Evolutionary conservation across 2,329 filamentous ascomycete species (phyloP).

Genomic region (Torrubiellomyces zombiae): DNA sequence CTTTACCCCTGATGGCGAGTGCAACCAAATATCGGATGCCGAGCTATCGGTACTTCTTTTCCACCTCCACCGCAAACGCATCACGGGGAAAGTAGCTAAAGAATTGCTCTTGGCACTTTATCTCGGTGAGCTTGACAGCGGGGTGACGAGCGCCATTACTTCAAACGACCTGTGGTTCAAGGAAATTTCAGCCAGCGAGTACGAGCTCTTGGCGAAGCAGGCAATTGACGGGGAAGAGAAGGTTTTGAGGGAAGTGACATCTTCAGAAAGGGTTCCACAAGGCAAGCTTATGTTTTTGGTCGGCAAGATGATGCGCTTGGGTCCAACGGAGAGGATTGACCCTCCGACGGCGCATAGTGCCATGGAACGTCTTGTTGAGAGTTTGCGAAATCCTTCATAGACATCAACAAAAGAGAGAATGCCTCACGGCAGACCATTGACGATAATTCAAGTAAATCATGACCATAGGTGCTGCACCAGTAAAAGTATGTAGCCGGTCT

Average conservation of each 20-base stretch:
- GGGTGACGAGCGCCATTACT: conserved; percentile 28
- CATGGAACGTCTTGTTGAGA: no score
- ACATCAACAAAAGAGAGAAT: no score
- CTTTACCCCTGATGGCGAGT: conserved; percentile 30
- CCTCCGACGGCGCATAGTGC: conserved; percentile 34
- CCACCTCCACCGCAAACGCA: conserved; percentile 28
- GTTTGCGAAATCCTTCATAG: no score
- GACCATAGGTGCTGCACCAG: no score
- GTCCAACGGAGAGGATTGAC: conserved; percentile 36
- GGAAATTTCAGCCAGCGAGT: conserved; percentile 30
- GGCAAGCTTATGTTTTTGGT: conserved; percentile 46
- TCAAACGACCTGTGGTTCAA: conserved; percentile 35
- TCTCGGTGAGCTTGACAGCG: conserved; percentile 25
- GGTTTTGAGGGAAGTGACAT: conserved; percentile 27
- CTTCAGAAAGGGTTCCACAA: conserved; percentile 29
- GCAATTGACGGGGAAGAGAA: conserved; percentile 29
- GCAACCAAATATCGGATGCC: conserved; percentile 24
- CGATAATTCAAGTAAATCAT: no score
- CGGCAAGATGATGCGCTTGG: conserved; percentile 39
- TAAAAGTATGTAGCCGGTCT: no score
- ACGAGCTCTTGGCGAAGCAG: conserved; percentile 26
- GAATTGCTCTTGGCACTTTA: conserved; percentile 38
- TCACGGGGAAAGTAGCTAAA: conserved; percentile 40
- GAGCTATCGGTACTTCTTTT: conserved; percentile 34
- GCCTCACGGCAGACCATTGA: no score